These are phyloP conservation scores for Martiniozyma abietophila DNA, from an alignment of 805 yeast genomes.

Conservation along the genomic window DNA sequence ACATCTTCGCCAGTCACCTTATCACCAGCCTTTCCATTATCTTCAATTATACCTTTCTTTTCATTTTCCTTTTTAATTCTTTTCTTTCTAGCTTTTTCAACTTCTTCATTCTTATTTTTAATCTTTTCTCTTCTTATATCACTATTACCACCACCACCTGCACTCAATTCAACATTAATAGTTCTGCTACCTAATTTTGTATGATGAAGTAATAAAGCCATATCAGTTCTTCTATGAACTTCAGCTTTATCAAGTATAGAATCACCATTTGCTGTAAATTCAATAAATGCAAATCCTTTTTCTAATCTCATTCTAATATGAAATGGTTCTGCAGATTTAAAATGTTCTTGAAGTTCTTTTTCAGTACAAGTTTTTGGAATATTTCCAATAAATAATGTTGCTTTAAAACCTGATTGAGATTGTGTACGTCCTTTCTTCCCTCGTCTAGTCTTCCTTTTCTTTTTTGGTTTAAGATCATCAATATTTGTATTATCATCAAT, in stretches of 20 bases:
- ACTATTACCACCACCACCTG: constrained; percentile 96
- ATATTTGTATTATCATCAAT: constrained; percentile 19
- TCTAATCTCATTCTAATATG: constrained; percentile 69
- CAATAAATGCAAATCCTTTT: constrained; percentile 88
- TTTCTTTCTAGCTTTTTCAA: constrained; percentile 59
- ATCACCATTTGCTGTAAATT: constrained; percentile 41
- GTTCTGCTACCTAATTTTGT: constrained; percentile 57
- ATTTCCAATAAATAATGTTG: constrained; percentile 83
- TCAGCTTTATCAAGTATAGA: constrained; percentile 32
- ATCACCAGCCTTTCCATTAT: constrained; percentile 11
- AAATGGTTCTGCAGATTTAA: constrained; percentile 65
- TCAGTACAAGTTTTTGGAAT: constrained; percentile 65
- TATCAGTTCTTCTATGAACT: constrained; percentile 72
- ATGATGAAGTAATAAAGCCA: constrained; percentile 80
- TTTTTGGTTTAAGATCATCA: constrained; percentile 32
- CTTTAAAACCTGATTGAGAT: constrained; percentile 45
- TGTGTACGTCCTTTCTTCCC: constrained; percentile 50
- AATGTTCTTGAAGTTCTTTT: constrained; percentile 58
- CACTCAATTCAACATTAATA: constrained; percentile 93
- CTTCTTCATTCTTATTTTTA: constrained; percentile 66
- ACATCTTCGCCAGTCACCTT: constrained; percentile 1
- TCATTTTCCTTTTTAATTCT: constrained; percentile 40
- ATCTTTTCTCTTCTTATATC: constrained; percentile 57
- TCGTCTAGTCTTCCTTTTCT: constrained; percentile 68
- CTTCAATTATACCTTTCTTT: constrained; percentile 28